Evolutionary conservation across 306 rosid species (phyloP).

Genomic region (Vigna radiata): DNA sequence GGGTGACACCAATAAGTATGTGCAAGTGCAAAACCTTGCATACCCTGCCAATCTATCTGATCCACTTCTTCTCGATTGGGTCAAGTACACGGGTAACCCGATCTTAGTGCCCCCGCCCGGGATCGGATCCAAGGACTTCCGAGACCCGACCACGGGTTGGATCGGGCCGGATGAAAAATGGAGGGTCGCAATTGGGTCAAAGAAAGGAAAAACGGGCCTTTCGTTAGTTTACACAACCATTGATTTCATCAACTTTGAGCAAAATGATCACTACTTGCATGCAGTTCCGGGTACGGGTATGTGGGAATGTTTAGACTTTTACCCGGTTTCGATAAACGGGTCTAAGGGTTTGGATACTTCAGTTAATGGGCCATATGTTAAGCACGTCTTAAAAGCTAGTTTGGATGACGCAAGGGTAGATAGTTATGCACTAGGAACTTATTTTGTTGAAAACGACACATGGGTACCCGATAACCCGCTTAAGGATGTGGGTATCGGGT

Average conservation of each 20-base stretch:
- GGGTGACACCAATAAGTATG: slow-evolving; percentile 55
- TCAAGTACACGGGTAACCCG: slow-evolving; percentile 72
- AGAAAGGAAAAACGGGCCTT: slow-evolving; percentile 46
- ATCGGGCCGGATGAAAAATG: slow-evolving; percentile 67
- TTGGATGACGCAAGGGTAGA: slow-evolving; percentile 68
- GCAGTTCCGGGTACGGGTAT: slow-evolving; percentile 78
- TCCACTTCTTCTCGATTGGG: slow-evolving; percentile 82
- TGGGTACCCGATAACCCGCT: slow-evolving; percentile 84
- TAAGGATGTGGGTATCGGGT: slow-evolving; percentile 80
- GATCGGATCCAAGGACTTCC: slow-evolving; percentile 53
- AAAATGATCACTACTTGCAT: slow-evolving; percentile 49
- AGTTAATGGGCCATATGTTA: slow-evolving; percentile 50
- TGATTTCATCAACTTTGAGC: slow-evolving; percentile 56
- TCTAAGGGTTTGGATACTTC: slow-evolving; percentile 71
- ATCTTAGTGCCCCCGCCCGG: slow-evolving; percentile 68
- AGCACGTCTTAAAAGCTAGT: slow-evolving; percentile 81
- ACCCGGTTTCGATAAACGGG: slow-evolving; percentile 65
- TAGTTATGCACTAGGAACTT: slow-evolving; percentile 75
- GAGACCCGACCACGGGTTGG: slow-evolving; percentile 83
- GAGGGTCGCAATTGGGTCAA: slow-evolving; percentile 70
- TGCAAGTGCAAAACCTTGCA: slow-evolving; percentile 84
- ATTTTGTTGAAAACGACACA: slow-evolving; percentile 60
- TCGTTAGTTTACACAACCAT: slow-evolving; percentile 61
- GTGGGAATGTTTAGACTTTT: slow-evolving; percentile 94
- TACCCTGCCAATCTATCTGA: slow-evolving; percentile 76